A percentile compares a stretch with the other conserved stretches of the same genome.
Conservation (phyloP, 2,329 filamentous ascomycete genomes). For the Golovinomyces cichoracearum region DNA sequence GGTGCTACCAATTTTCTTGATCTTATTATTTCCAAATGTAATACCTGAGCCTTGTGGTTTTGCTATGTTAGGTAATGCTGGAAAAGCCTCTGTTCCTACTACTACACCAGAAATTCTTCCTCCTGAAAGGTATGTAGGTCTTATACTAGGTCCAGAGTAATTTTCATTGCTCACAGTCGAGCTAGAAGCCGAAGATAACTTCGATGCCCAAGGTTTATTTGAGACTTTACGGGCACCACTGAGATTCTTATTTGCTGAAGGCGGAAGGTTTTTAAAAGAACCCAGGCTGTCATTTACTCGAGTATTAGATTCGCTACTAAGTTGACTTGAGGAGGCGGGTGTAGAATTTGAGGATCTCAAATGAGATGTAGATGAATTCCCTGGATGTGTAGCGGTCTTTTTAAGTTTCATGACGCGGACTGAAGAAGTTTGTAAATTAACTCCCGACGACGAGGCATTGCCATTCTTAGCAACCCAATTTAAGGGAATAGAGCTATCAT, state of each 20-base stretch:
- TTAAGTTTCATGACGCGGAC: conserved; percentile 40
- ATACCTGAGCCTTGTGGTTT: conserved; percentile 39
- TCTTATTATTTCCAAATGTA: conserved; percentile 27
- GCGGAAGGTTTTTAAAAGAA: conserved; percentile 21
- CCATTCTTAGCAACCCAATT: conserved; percentile 13
- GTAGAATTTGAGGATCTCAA: conserved; percentile 29
- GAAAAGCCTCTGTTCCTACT: conserved; percentile 39
- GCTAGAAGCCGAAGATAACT: background rate
- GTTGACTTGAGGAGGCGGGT: conserved; percentile 7
- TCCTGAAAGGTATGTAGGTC: background rate
- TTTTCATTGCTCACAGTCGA: conserved; percentile 3
- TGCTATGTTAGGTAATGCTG: conserved; percentile 52
- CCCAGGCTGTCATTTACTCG: conserved; percentile 14
- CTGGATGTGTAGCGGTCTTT: conserved; percentile 41
- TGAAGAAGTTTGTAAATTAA: conserved; percentile 20
- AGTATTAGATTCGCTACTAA: conserved; percentile 12
- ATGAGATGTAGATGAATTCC: conserved; percentile 29
- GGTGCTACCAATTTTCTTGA: conserved; percentile 23
- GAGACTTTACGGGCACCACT: conserved; percentile 1
- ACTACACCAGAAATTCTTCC: background rate
- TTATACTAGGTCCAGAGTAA: conserved; percentile 4
- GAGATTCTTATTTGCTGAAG: conserved; percentile 2
- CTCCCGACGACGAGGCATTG: conserved; percentile 5
- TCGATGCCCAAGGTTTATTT: conserved; percentile 1
- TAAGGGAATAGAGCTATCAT: conserved; percentile 12